Evolutionary conservation across 768 basidiomycete species (phyloP).

Genomic region (Boletus rex-veris): DNA sequence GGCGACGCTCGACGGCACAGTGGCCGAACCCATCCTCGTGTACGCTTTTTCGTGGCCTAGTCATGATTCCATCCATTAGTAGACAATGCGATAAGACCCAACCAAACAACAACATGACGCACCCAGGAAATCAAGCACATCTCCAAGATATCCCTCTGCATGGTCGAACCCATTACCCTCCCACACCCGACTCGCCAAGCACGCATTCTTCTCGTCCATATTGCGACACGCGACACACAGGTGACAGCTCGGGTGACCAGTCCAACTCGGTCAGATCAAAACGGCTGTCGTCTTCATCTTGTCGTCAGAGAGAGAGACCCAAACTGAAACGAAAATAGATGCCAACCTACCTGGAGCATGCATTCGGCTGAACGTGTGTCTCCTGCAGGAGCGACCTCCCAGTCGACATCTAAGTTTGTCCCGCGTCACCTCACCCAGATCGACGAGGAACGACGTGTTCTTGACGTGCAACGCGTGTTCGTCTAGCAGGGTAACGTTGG

Average conservation of each 20-base stretch:
- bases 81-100: neutral
- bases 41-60: slow-evolving; percentile 79
- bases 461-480: neutral
- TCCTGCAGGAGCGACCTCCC: no score
- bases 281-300: slow-evolving; percentile 49
- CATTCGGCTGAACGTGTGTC: slow-evolving; percentile 54
- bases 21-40: slow-evolving; percentile 68
- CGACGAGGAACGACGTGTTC: slow-evolving; percentile 62
- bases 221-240: slow-evolving; percentile 89
- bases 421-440: slow-evolving; percentile 67
- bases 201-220: slow-evolving; percentile 81
- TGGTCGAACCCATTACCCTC: slow-evolving; percentile 95
- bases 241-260: slow-evolving; percentile 86
- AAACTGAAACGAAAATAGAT: no score
- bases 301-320: neutral
- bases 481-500: neutral
- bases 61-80: no score
- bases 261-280: slow-evolving; percentile 91
- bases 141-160: slow-evolving; percentile 54
- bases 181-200: slow-evolving; percentile 80
- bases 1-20: slow-evolving; percentile 68
- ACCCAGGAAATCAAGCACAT: slow-evolving; percentile 71
- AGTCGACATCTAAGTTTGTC: slow-evolving; percentile 47
- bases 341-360: slow-evolving; percentile 70
- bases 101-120: slow-evolving; percentile 1